phyloP scores from a whole-genome alignment of 1,139 yeast genomes.

The Meyerozyma athensensis region DNA sequence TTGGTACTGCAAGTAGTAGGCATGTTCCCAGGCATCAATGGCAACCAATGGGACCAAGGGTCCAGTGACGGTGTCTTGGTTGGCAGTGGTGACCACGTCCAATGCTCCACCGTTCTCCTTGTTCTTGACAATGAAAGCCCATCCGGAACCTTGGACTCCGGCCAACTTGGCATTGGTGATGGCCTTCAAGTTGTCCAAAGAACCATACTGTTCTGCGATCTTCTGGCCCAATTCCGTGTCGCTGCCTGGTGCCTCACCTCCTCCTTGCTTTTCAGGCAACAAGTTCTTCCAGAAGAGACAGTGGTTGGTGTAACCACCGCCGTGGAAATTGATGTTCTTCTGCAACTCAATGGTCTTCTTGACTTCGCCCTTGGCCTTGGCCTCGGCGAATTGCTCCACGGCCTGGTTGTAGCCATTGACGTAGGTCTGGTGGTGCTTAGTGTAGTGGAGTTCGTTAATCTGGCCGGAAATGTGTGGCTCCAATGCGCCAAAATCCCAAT shows the following conservation, averaged over 20 bases:
- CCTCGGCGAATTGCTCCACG: conserved; percentile 31
- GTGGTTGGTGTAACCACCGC: conserved; percentile 44
- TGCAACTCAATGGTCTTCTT: conserved; percentile 33
- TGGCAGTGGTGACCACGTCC: conserved; percentile 40
- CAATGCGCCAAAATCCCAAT: conserved; percentile 38
- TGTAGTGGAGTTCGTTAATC: conserved; percentile 38
- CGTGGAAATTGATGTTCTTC: conserved; percentile 39
- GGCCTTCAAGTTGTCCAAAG: conserved; percentile 35
- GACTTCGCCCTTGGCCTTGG: conserved; percentile 34
- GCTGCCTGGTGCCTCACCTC: conserved; percentile 35
- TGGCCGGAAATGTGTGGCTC: conserved; percentile 41
- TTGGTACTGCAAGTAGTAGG: conserved; percentile 46
- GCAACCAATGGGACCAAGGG: conserved; percentile 42
- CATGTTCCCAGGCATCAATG: conserved; percentile 51
- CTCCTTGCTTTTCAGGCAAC: conserved; percentile 36
- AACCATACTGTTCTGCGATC: conserved; percentile 36
- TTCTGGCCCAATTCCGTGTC: conserved; percentile 31
- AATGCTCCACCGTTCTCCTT: conserved; percentile 34
- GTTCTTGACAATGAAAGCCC: conserved; percentile 46
- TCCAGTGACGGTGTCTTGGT: conserved; percentile 43
- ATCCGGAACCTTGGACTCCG: conserved; percentile 45
- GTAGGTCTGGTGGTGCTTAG: conserved; percentile 41
- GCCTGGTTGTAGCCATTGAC: conserved; percentile 40
- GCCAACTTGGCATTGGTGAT: conserved; percentile 38
- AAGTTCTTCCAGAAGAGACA: conserved; percentile 42